Evolutionary conservation across 305 asterid genomes (phyloP).

Genomic region (Ilex paraguariensis): DNA sequence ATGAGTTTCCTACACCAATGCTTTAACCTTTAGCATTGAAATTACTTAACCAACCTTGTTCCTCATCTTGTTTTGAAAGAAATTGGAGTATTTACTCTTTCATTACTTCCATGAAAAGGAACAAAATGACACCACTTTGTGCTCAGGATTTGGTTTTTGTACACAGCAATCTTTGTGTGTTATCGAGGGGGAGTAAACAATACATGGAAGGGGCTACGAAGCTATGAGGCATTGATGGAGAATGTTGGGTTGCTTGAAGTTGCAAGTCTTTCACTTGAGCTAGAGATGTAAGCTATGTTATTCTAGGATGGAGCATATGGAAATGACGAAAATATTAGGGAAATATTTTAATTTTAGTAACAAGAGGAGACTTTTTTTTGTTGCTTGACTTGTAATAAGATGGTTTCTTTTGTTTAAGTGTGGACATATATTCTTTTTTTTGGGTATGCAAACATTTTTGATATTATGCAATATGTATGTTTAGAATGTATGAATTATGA

Average conservation of each 20-base stretch:
- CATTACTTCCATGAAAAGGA: not conserved
- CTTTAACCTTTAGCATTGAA: not conserved
- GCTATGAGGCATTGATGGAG: not conserved
- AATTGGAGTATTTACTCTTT: not conserved
- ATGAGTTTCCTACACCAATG: not conserved
- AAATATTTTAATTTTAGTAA: not conserved
- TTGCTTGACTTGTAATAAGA: too few relatives aligned
- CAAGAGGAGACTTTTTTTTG: too few relatives aligned
- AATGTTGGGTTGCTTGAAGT: not conserved
- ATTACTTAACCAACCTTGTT: not conserved
- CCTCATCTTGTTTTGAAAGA: not conserved
- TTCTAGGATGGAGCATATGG: not conserved
- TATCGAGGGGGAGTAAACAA: not conserved
- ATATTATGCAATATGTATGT: too few relatives aligned
- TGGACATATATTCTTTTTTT: too few relatives aligned
- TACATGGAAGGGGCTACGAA: not conserved
- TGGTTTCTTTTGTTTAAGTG: too few relatives aligned
- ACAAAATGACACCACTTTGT: not conserved
- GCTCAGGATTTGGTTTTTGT: not conserved
- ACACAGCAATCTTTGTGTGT: not conserved
- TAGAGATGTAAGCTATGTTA: not conserved
- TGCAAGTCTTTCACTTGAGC: constrained; percentile 1
- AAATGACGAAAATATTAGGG: not conserved
- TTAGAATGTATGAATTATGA: too few relatives aligned
- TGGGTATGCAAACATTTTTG: too few relatives aligned